A percentile compares a stretch with the other conserved stretches of the same genome.
Evolutionary conservation across 305 asterid species (phyloP).

Genomic region (Fraxinus ornus): DNA sequence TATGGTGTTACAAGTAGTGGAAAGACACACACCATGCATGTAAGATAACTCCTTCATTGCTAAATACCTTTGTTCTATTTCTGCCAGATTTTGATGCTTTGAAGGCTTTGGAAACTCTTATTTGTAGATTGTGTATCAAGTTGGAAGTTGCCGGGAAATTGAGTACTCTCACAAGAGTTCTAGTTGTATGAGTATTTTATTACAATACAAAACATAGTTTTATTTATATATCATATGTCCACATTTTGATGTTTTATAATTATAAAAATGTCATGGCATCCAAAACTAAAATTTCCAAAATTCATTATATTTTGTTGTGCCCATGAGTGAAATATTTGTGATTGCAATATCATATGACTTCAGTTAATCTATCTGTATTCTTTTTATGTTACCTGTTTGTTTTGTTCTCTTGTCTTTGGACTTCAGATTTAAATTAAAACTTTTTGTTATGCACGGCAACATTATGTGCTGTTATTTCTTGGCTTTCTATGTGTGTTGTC

Average conservation of each 20-base stretch:
- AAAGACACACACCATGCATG: conserved; percentile 99
- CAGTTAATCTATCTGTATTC: conserved; percentile 9
- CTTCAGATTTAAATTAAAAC: conserved; percentile 14
- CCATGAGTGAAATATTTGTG: conserved; percentile 20
- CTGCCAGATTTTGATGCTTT: conserved; percentile 9
- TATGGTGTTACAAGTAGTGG: conserved; percentile 99
- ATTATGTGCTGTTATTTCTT: conserved; percentile 22
- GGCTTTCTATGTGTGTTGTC: conserved; percentile 27
- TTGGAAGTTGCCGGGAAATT: conserved; percentile 12
- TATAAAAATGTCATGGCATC: conserved; percentile 14
- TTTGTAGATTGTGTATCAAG: conserved; percentile 2
- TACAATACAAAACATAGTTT: neutral
- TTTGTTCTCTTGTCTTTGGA: neutral
- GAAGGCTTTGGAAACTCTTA: conserved; percentile 19
- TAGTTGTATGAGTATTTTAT: conserved; percentile 1
- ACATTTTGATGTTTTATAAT: conserved; percentile 6
- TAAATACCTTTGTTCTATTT: conserved; percentile 13
- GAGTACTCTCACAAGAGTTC: neutral
- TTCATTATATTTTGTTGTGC: conserved; percentile 9
- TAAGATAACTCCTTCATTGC: conserved; percentile 44
- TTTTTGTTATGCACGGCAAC: conserved; percentile 4
- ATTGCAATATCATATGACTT: neutral
- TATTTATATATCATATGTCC: conserved; percentile 13
- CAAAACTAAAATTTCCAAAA: conserved; percentile 9
- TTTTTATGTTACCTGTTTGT: conserved; percentile 19